A percentile compares a stretch with the other conserved stretches of the same genome.
These are phyloP conservation scores for Kwoniella sp. DNA, from an alignment of 768 basidiomycete genomes.

Conservation along the genomic window DNA sequence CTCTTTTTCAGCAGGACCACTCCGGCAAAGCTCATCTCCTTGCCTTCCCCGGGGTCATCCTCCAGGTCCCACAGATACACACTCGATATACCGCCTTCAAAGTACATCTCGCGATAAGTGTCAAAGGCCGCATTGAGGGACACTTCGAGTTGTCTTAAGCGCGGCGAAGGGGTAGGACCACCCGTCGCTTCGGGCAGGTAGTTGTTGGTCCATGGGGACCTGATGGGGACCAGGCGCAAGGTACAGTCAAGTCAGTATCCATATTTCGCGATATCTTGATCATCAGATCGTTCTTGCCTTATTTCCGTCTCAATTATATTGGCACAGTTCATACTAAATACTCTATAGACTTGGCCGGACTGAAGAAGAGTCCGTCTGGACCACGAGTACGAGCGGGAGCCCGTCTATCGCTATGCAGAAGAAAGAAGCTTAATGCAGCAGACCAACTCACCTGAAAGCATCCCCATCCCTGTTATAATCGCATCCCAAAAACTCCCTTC, in stretches of 20 bases:
- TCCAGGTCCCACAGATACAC: conserved; percentile 98
- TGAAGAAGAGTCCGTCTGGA: no score
- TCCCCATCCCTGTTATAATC: conserved; percentile 93
- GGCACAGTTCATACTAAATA: not conserved
- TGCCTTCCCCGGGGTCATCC: conserved; percentile 62
- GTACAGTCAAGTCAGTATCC: not conserved
- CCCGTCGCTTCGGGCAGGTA: conserved; percentile 89
- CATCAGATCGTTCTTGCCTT: not conserved
- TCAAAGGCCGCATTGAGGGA: conserved; percentile 95
- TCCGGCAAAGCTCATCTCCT: conserved; percentile 76
- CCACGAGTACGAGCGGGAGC: not conserved
- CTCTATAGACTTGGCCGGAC: no score
- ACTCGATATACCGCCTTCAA: conserved; percentile 94
- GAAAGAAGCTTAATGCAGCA: not conserved
- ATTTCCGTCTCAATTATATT: not conserved
- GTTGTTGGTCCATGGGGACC: conserved; percentile 98
- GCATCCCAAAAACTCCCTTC: conserved; percentile 87
- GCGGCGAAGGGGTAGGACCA: conserved; percentile 79
- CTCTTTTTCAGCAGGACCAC: conserved; percentile 95
- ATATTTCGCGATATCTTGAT: not conserved
- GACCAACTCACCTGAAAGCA: conserved; percentile 71
- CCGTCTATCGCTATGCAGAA: no score
- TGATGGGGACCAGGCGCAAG: conserved; percentile 56
- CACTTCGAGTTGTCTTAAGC: conserved; percentile 86
- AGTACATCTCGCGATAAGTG: conserved; percentile 98